A percentile compares a stretch with the other conserved stretches of the same genome.
These are phyloP conservation scores for Populus tremula DNA, from an alignment of 345 rosid genomes.

Conservation along the genomic window DNA sequence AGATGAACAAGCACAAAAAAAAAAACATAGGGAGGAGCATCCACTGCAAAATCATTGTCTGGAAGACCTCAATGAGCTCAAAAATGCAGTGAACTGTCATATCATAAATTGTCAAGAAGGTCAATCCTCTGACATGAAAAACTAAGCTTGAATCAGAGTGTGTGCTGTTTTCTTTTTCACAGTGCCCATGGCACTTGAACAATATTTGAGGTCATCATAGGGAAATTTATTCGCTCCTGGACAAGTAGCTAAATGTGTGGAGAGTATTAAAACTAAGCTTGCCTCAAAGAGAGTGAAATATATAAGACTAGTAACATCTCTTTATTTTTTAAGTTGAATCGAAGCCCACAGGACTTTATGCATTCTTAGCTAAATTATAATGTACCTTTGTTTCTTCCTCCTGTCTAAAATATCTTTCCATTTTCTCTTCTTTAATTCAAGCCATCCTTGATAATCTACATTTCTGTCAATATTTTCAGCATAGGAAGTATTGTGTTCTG, in stretches of 20 bases:
- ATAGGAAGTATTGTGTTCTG: conserved; percentile 29
- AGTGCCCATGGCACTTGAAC: neutral
- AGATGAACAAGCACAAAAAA: neutral
- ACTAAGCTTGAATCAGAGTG: neutral
- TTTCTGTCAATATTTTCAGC: conserved; percentile 58
- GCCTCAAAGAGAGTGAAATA: too few relatives aligned
- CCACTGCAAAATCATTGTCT: neutral
- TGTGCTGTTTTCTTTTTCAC: neutral
- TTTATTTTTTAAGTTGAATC: neutral
- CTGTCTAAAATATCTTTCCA: conserved; percentile 63
- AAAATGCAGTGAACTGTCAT: neutral
- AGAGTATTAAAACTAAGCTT: too few relatives aligned
- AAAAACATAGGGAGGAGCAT: neutral
- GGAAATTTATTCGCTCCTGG: too few relatives aligned
- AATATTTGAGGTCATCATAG: neutral
- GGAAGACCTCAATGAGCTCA: neutral
- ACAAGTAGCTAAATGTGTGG: too few relatives aligned
- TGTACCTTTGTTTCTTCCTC: conserved; percentile 79
- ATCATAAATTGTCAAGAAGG: too few relatives aligned
- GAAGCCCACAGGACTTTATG: neutral
- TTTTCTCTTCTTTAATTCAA: conserved; percentile 81
- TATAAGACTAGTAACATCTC: too few relatives aligned
- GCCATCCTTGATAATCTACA: conserved; percentile 91
- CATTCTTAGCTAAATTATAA: neutral
- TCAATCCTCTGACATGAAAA: neutral